Base-by-base conservation (phyloP, 2,329 filamentous ascomycete species). In the Pseudofabraea citricarpa region DNA sequence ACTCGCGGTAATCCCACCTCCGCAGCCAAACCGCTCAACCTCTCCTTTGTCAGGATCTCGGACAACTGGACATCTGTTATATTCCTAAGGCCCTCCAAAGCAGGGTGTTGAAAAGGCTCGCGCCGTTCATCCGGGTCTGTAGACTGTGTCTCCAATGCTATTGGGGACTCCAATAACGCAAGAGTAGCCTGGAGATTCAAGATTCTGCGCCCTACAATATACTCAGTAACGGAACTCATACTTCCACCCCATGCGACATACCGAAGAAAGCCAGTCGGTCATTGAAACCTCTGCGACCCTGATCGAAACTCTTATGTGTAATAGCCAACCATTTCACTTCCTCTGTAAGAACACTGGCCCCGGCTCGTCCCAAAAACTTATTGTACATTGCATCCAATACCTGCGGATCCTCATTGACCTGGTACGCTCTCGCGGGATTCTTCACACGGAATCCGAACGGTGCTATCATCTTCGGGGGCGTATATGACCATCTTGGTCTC, bases 231-330 rank as follows among this genome's bases (percentile, higher is more conserved):
- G n/a, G n/a, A n/a, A n/a, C n/a, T n/a, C n/a, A n/a, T n/a, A n/a
- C n/a, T n/a, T n/a, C n/a, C n/a, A n/a, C n/a, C n/a, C n/a, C n/a
- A n/a, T n/a, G n/a, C n/a, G 16, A 59, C 71, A 46, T 77, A 94
- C 89, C 91, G 42, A 95, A 71, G 60, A 87, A 90, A n/a, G 90
- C 87, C 65, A 98, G 71, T 50, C 88, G 80, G 59, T 96, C 91
- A 64, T 98, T 98, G 70, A 91, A 95, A 1, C 91, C 91, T 72
- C 90, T 83, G 59, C 89, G 76, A 41, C 90, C 93, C 61, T 97
- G 90, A 63, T 98, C 91, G 61, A 95, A 97, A 67, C 90, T 96
- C 78, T 97, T 97, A 67, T 97, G 93, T 53, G 93, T 98, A 44
- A 98, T 80, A 22, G 90, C 90, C 59, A 97, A 72, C 93, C 93